These are phyloP conservation scores for Umbelopsis ramanniana DNA, from an alignment of 192 early-diverging fungal genomes.

Conservation along the genomic window DNA sequence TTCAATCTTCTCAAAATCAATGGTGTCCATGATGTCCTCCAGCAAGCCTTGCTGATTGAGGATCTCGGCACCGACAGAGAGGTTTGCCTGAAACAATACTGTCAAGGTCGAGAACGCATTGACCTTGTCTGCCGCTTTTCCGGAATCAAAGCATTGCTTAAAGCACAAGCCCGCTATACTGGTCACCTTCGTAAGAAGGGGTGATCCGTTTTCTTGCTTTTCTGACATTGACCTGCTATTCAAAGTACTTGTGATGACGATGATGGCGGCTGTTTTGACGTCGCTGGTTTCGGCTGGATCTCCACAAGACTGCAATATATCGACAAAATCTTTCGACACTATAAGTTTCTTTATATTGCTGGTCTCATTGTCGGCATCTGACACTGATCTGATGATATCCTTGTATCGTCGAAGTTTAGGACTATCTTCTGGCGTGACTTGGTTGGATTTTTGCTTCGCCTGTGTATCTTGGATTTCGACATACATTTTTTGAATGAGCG, in stretches of 20 bases:
- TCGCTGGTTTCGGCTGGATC: conserved; percentile 22
- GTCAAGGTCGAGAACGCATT: conserved; percentile 53
- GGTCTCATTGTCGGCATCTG: not conserved
- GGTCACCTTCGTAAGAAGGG: conserved; percentile 23
- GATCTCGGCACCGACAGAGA: conserved; percentile 59
- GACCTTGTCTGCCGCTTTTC: conserved; percentile 40
- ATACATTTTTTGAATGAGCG: conserved; percentile 2
- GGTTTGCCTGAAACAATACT: conserved; percentile 69
- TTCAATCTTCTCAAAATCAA: conserved; percentile 72
- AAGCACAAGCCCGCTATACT: conserved; percentile 37
- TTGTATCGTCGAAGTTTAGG: conserved; percentile 16
- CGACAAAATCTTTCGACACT: conserved; percentile 30
- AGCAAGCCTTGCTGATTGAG: conserved; percentile 66
- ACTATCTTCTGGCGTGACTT: conserved; percentile 16
- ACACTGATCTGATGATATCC: not conserved
- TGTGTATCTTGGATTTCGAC: not conserved
- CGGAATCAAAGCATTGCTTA: conserved; percentile 40
- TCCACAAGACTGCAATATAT: conserved; percentile 29
- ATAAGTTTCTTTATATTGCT: conserved; percentile 28
- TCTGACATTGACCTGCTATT: conserved; percentile 19
- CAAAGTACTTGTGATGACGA: conserved; percentile 34
- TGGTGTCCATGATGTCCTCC: conserved; percentile 77
- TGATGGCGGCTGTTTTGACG: conserved; percentile 29
- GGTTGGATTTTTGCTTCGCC: not conserved
- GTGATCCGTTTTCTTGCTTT: not conserved